These are phyloP conservation scores for Glonium stellatum DNA, from an alignment of 495 filamentous ascomycete genomes.

Conservation along the genomic window DNA sequence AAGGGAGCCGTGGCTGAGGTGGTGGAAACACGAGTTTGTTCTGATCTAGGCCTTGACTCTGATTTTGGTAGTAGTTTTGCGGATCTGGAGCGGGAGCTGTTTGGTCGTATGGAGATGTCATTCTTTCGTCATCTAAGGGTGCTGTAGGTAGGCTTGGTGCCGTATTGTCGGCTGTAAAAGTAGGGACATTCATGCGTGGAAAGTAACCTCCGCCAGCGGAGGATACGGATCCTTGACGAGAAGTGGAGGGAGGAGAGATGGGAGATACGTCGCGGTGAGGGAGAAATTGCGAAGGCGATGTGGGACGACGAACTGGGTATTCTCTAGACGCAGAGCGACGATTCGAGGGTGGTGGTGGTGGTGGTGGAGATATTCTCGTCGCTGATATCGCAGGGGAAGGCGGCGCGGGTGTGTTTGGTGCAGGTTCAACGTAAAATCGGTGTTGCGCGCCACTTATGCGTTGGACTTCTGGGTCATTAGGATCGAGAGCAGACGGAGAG, in stretches of 20 bases:
- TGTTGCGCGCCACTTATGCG: slow-evolving; percentile 39
- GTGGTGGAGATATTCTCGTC: slow-evolving; percentile 14
- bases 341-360: slow-evolving; percentile 15
- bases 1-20: slow-evolving; percentile 18
- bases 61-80: slow-evolving; percentile 24
- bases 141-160: slow-evolving; percentile 20
- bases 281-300: slow-evolving; percentile 22
- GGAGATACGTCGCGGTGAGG: slow-evolving; percentile 38
- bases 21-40: slow-evolving; percentile 7
- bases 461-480: slow-evolving; percentile 58
- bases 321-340: slow-evolving; percentile 14
- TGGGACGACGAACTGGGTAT: slow-evolving; percentile 4
- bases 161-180: slow-evolving; percentile 31
- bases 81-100: slow-evolving; percentile 2
- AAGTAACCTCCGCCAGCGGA: slow-evolving; percentile 51
- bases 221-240: slow-evolving; percentile 22
- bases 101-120: slow-evolving; percentile 9
- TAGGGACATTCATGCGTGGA: slow-evolving; percentile 39
- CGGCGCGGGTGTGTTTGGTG: slow-evolving; percentile 39
- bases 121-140: slow-evolving; percentile 19
- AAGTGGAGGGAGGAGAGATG: slow-evolving; percentile 28
- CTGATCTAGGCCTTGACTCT: not conserved
- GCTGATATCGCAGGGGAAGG: slow-evolving; percentile 38
- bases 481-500: slow-evolving; percentile 41
- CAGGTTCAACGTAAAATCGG: slow-evolving; percentile 29